Conservation (phyloP, 192 early-diverging fungal genomes). For the Backusella morwellensis region DNA sequence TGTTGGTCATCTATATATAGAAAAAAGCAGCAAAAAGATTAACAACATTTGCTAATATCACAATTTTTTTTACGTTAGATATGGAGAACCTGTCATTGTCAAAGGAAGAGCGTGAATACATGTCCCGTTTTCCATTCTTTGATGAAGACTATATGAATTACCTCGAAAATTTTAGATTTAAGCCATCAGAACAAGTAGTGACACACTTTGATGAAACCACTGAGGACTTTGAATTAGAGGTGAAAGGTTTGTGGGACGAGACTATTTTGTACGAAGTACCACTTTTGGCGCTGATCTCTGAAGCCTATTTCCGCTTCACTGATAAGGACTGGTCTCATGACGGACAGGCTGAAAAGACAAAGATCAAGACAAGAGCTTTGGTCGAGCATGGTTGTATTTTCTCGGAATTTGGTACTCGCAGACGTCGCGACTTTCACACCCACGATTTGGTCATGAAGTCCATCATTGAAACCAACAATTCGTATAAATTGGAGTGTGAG, state of each 20-base stretch:
- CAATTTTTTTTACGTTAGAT: conserved; percentile 23
- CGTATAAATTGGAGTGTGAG: conserved; percentile 3
- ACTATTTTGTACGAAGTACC: conserved; percentile 79
- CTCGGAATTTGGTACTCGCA: conserved; percentile 77
- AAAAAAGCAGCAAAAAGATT: neutral
- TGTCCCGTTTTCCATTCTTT: conserved; percentile 53
- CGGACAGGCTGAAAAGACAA: conserved; percentile 54
- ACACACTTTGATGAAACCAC: conserved; percentile 21
- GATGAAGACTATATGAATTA: conserved; percentile 56
- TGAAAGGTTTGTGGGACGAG: conserved; percentile 65
- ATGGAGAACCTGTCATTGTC: conserved; percentile 45
- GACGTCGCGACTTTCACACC: conserved; percentile 64
- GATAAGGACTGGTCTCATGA: conserved; percentile 69
- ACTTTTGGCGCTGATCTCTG: conserved; percentile 65
- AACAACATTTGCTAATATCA: neutral
- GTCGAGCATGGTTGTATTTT: conserved; percentile 60
- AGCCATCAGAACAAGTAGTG: conserved; percentile 47
- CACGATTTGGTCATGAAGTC: conserved; percentile 62
- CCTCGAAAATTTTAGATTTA: conserved; percentile 56
- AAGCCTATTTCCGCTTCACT: conserved; percentile 64
- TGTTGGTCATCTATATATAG: neutral
- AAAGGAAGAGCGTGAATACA: conserved; percentile 38
- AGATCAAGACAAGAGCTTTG: conserved; percentile 49
- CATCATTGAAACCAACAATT: conserved; percentile 24
- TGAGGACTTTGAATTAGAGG: conserved; percentile 39